A percentile compares a stretch with the other conserved stretches of the same genome.
These are phyloP conservation scores for Blastobotrys peoriensis DNA, from an alignment of 805 yeast species.

Conservation along the genomic window DNA sequence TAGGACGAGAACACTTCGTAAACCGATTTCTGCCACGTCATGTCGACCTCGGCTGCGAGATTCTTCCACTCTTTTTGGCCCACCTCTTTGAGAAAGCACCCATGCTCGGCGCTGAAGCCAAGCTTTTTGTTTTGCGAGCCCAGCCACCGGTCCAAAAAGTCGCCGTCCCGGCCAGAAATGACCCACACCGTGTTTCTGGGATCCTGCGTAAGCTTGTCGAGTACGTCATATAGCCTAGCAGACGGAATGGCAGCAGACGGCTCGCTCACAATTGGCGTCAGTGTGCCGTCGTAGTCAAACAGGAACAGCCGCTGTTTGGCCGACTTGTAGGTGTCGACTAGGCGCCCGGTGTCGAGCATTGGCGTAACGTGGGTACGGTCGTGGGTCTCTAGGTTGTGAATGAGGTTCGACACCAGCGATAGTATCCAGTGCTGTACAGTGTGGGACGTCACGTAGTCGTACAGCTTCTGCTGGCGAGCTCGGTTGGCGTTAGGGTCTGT, in stretches of 20 bases:
- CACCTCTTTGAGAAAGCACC: conserved; percentile 84
- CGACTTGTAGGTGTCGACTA: conserved; percentile 51
- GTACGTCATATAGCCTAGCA: conserved; percentile 53
- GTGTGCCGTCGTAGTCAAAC: conserved; percentile 96
- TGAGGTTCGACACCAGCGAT: conserved; percentile 45
- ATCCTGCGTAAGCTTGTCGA: conserved; percentile 60
- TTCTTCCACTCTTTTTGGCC: conserved; percentile 69
- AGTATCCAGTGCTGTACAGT: conserved; percentile 80
- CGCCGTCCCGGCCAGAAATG: conserved; percentile 92
- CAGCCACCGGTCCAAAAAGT: conserved; percentile 80
- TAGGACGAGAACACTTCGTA: conserved; percentile 63
- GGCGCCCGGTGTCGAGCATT: conserved; percentile 63
- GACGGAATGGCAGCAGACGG: conserved; percentile 99
- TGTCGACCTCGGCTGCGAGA: conserved; percentile 72
- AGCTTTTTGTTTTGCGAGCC: conserved; percentile 57
- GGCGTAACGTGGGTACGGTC: conserved; percentile 63
- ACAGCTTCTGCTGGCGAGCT: conserved; percentile 37
- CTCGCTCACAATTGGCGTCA: conserved; percentile 92
- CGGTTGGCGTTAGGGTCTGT: conserved; percentile 36
- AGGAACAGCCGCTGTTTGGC: conserved; percentile 71
- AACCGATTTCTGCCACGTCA: conserved; percentile 92
- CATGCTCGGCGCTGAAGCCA: conserved; percentile 95
- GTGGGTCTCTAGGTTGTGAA: conserved; percentile 30
- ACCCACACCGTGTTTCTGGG: conserved; percentile 88
- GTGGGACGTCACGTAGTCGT: conserved; percentile 56